Base-by-base conservation (phyloP, 352 stramenopile genomes). In the Aphanomyces stellatus region DNA sequence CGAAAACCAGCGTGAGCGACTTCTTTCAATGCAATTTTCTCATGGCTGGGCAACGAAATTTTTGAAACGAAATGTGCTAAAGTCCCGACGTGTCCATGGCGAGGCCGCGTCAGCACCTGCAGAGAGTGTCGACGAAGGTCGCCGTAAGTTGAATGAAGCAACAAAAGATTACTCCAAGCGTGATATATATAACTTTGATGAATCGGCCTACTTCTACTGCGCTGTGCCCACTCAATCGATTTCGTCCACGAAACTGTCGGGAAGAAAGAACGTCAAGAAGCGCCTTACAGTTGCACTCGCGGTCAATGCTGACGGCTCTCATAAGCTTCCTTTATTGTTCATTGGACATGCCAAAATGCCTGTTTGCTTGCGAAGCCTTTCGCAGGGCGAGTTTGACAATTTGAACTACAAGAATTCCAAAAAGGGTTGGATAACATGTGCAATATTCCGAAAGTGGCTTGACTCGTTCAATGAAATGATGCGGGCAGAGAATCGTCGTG, bases 351-450 rank as follows among this genome's bases (percentile, higher is more conserved):
- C 64, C 6, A 35, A 7, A 11, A 28, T 55, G 13, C 53, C 53
- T 35, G 30, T 33, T 31, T 70, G 64, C 53, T 66, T 65, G 51
- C 22, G 4, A 22, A 57, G 6, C 11, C 5, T 11, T 22, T 33
- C 25, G 1, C 22, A 30, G 49, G 6, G 13, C 15, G 49, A 57
- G 6, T 2, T 57, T 37, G 49, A 40, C 25, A 27, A 53, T 28
- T 28, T 70, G 6, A 37, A 70, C 17, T 70, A 70, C 30, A 40
- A 19, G 1, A 43, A 25, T 0, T 51, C 51, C 1, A 65, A 43
- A 37, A 65, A 65, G 37, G 48, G 34, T 33, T 70, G 51, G 64
- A 70, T 70, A 51, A 70, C 46, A 4, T 6, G 51, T n/a, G 51
- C 8, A 11, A 25, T 65, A 0, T 70, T 70, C 40, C 35, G 11